These are phyloP conservation scores for Tarenaya hassleriana DNA, from an alignment of 345 rosid genomes.

Conservation along the genomic window DNA sequence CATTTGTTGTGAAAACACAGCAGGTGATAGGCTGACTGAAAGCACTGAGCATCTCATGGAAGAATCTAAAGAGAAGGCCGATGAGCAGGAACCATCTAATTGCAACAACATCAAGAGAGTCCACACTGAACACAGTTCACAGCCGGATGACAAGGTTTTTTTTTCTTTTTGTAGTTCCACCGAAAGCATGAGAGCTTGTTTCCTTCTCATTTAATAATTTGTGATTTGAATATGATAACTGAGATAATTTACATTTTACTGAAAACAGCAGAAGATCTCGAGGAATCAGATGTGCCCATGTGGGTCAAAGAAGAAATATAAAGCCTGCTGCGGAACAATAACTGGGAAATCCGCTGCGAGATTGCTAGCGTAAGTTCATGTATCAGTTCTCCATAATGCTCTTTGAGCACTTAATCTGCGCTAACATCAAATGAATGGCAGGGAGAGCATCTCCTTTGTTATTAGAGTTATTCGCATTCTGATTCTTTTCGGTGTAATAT, in stretches of 20 bases:
- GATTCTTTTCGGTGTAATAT: background rate
- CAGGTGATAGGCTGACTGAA: conserved; percentile 14
- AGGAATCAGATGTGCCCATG: conserved; percentile 73
- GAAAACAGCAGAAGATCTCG: conserved; percentile 45
- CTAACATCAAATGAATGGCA: too few species aligned
- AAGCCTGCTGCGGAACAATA: conserved; percentile 82
- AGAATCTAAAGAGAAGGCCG: conserved; percentile 29
- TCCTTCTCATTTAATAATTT: background rate
- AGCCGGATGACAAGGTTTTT: conserved; percentile 53
- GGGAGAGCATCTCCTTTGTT: too few species aligned
- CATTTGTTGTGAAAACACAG: conserved; percentile 4
- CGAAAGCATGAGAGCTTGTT: conserved; percentile 9
- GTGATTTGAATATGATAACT: background rate
- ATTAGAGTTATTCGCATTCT: too few species aligned
- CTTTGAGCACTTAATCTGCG: conserved; percentile 8
- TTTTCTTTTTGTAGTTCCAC: background rate
- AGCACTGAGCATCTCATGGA: conserved; percentile 32
- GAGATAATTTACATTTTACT: background rate
- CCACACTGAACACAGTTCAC: conserved; percentile 29
- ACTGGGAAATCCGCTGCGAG: conserved; percentile 46
- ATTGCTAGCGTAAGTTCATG: conserved; percentile 42
- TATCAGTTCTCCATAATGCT: conserved; percentile 2
- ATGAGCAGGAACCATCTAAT: conserved; percentile 30
- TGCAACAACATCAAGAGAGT: conserved; percentile 26
- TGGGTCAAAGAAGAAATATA: conserved; percentile 89